Conservation (phyloP, 129 eudicot species). For the Lactuca sativa region DNA sequence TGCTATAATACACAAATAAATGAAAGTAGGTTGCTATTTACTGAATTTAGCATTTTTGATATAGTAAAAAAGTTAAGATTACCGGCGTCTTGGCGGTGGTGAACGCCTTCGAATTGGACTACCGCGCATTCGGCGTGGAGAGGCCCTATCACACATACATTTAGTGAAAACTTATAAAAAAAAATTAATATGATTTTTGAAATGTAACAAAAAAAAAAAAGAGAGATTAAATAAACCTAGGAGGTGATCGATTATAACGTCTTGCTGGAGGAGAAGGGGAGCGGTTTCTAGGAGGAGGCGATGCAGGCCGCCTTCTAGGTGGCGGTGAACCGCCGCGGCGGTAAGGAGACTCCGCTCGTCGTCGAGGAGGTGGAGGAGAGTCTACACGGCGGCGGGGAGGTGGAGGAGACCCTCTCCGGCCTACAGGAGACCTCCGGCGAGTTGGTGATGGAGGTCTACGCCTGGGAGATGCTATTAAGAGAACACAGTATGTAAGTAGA, state of each 20-base stretch:
- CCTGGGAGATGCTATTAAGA: slow-evolving; percentile 63
- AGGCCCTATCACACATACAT: slow-evolving; percentile 40
- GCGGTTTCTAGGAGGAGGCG: slow-evolving; percentile 87
- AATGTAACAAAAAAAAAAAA: background rate
- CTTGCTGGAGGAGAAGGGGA: slow-evolving; percentile 81
- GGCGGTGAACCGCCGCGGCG: slow-evolving; percentile 83
- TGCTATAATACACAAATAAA: too few species aligned
- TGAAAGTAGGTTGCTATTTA: too few species aligned
- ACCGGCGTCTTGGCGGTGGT: slow-evolving; percentile 88
- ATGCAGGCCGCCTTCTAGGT: slow-evolving; percentile 74
- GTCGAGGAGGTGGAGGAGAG: slow-evolving; percentile 78
- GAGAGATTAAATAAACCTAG: slow-evolving; percentile 38
- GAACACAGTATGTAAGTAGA: background rate
- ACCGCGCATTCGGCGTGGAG: slow-evolving; percentile 74
- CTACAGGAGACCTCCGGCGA: slow-evolving; percentile 72
- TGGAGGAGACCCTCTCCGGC: slow-evolving; percentile 81
- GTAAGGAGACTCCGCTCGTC: slow-evolving; percentile 57
- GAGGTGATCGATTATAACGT: slow-evolving; percentile 66
- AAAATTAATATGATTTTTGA: too few species aligned
- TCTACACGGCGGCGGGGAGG: slow-evolving; percentile 78
- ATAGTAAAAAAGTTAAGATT: background rate
- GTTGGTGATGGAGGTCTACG: slow-evolving; percentile 60
- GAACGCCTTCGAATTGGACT: slow-evolving; percentile 87
- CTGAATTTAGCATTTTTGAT: background rate
- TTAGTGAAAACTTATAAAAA: slow-evolving; percentile 4